Base-by-base conservation (phyloP, 352 stramenopile genomes). In the Phytophthora macrochlamydospora region DNA sequence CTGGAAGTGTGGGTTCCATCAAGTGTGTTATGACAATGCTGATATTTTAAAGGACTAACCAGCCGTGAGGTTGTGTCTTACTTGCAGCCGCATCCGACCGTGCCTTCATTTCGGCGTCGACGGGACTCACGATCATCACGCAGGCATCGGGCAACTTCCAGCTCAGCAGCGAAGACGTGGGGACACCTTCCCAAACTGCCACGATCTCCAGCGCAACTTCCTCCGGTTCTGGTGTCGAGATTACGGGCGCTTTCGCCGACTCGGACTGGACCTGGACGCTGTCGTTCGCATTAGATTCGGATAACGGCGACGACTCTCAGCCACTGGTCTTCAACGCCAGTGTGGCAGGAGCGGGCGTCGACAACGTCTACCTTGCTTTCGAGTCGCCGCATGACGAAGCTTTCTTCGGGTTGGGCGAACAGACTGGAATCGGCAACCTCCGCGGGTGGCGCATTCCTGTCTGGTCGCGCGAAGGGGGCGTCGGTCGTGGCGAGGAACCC, bases 141-240 rank as follows among this genome's bases (percentile, higher is more conserved):
- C 59, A 69, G 54, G 46, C 65, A 13, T 73, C 65, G 5, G 65
- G 65, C 5, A 73, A 69, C 43, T 73, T 73, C 49, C n/a, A 73
- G 33, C 29, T 73, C 8, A 65, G 55, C 45, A 65, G 59, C 35
- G 31, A 64, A 5, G 40, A 62, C 37, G 59, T 69, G 32, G 49
- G 59, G 3, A 40, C 32, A 2, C 53, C 52, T 2, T 72, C 59
- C 56, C 18, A 55, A 30, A 50, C 43, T 13, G 44, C 56, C 44
- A 62, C 45, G 29, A 62, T 62, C 33, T 54, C 54, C 7, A 8
- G 5, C 13, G 54, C 29, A 14, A 37, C 14, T 7, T 35, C 14
- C 7, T 62, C 63, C 5, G 44, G 58, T 30, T 59, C 64, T 13
- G 48, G 52, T 45, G 59, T 67, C 11, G 51, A 63, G 13, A 57